Evolutionary conservation across 2,329 filamentous ascomycete genomes (phyloP).

Genomic region (Monosporascus sp.): DNA sequence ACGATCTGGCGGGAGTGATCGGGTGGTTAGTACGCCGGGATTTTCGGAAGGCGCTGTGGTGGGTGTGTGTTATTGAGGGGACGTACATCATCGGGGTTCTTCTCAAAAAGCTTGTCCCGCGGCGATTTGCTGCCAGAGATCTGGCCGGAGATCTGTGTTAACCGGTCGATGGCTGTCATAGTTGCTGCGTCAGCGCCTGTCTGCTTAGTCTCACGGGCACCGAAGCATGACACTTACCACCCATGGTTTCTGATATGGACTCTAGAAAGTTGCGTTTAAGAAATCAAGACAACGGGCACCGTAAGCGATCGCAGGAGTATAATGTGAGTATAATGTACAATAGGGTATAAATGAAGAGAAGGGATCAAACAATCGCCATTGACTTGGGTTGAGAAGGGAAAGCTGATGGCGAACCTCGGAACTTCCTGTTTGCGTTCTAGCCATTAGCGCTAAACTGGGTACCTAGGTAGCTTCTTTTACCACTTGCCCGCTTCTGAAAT

Average conservation of each 20-base stretch:
- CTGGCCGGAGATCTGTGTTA: slow-evolving; percentile 59
- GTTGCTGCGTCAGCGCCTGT: neutral
- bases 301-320: neutral
- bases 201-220: neutral
- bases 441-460: neutral
- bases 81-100: slow-evolving; percentile 61
- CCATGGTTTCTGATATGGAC: slow-evolving; percentile 10
- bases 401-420: neutral
- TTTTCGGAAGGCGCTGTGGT: too few relatives aligned
- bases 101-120: slow-evolving; percentile 56
- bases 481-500: neutral
- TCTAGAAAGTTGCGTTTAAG: neutral
- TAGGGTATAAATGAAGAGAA: too few relatives aligned
- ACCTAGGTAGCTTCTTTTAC: neutral
- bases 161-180: slow-evolving; percentile 48
- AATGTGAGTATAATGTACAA: neutral
- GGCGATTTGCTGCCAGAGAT: slow-evolving; percentile 43
- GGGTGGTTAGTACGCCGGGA: neutral
- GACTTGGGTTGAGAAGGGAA: neutral
- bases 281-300: neutral
- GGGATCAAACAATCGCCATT: neutral
- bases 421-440: slow-evolving; percentile 1
- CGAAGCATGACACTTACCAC: slow-evolving; percentile 11
- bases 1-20: slow-evolving; percentile 57
- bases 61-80: neutral